Evolutionary conservation across 2,329 filamentous ascomycete genomes (phyloP), one percentile per base, ranked within the genome.

Genomic region (Phialophora expanda): DNA sequence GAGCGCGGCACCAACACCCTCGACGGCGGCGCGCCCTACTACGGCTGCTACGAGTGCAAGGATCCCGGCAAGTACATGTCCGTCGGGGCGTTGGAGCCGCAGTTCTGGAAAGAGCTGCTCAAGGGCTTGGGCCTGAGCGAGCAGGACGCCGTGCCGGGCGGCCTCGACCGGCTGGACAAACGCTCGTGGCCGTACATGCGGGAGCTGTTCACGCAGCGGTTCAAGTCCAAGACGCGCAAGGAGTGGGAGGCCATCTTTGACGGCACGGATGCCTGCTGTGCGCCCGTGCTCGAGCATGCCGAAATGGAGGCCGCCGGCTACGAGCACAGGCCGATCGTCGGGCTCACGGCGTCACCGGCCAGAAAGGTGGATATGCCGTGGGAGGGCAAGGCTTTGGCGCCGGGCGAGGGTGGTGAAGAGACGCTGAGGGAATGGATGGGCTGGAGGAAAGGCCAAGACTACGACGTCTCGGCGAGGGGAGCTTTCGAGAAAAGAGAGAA

Each of bases 221-320:
- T 98, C 77, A 86, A 83, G 75, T 77, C 80, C 53, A 92, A 88
- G 79, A 90, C 89, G 4, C 84, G 93, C 38, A 75, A 78, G 0
- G 89, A 96, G 76, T 98, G 94, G 94, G 94, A 97, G 78, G 75
- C 67, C 3, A 81, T 96, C 5, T 98, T 97, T 75, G 91, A 96
- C 75, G 91, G 90, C 11, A 95, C 91, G 0, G 94, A 98, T 79
- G 94, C 94, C 1, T 98, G 94, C 77, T 92, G 90, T 69, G 92
- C 91, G n/a, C 94, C 94, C 0, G 91, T 98, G 1, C 80, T 97
- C 50, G 88, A 88, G 38, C 91, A 92, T 70, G 74, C 72, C 0
- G 93, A 97, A 78, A 81, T 97, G 51, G 86, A 92, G 73, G 70
- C 76, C n/a, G 79, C 76, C 22, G 84, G 83, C 0, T 87, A 77